Conservation (phyloP, 495 filamentous ascomycete species). For the Pyronema omphalodes region DNA sequence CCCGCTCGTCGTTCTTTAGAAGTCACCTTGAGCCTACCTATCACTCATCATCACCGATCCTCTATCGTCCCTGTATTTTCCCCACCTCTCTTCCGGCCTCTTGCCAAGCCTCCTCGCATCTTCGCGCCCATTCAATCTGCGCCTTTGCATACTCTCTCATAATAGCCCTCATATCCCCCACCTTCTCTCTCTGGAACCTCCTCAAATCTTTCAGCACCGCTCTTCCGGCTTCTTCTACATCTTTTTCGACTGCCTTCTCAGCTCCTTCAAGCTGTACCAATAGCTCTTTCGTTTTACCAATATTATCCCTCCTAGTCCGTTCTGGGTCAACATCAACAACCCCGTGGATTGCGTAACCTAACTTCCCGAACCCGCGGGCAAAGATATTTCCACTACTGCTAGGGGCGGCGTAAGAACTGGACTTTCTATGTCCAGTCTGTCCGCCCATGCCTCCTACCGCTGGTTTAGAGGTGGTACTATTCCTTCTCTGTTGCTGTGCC, state of each 20-base stretch:
- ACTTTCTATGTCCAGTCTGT: constrained; percentile 15
- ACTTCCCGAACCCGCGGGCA: constrained; percentile 72
- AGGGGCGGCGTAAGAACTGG: constrained; percentile 12
- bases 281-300: constrained; percentile 78
- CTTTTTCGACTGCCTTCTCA: constrained; percentile 62
- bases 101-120: constrained; percentile 90
- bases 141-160: constrained; percentile 91
- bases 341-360: constrained; percentile 87
- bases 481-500: constrained; percentile 33
- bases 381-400: constrained; percentile 9
- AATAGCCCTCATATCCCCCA: constrained; percentile 78
- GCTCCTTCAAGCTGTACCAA: constrained; percentile 69
- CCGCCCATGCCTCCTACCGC: constrained; percentile 8
- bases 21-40: no score
- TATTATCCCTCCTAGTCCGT: constrained; percentile 74
- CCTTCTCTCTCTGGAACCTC: constrained; percentile 84
- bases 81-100: constrained; percentile 83
- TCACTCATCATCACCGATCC: no score
- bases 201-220: constrained; percentile 77
- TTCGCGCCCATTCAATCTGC: constrained; percentile 96
- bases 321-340: constrained; percentile 93
- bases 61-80: constrained; percentile 52
- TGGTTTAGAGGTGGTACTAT: constrained; percentile 25
- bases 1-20: no score
- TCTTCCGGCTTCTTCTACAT: constrained; percentile 75